A percentile compares a stretch with the other conserved stretches of the same genome.
Evolutionary conservation across 805 yeast species (phyloP).

Genomic region (Hanseniaspora guilliermondii): DNA sequence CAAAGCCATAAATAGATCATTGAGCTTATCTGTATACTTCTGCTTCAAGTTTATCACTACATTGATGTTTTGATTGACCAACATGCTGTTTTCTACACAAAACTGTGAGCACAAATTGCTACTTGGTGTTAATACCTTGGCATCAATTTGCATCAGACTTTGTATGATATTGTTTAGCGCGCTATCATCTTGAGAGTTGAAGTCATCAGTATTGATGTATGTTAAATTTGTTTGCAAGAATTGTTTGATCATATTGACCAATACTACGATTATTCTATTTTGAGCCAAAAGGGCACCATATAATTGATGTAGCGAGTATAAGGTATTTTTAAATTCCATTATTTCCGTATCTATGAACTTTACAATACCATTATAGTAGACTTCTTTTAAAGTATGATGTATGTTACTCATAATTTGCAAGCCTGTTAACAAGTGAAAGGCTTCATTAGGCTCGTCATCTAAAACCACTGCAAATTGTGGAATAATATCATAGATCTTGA

Average conservation of each 20-base stretch:
- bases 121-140: not conserved
- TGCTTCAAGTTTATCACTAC: not conserved
- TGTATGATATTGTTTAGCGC: not conserved
- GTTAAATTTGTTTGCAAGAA: conserved; percentile 22
- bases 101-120: not conserved
- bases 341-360: not conserved
- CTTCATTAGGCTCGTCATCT: not conserved
- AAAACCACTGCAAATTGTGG: conserved; percentile 3
- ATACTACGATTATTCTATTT: conserved; percentile 17
- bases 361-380: not conserved
- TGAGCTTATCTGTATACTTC: not conserved
- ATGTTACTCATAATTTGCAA: conserved; percentile 24
- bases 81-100: conserved; percentile 11
- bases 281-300: conserved; percentile 27
- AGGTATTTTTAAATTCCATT: not conserved
- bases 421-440: not conserved
- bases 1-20: not conserved
- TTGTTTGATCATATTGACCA: conserved; percentile 21
- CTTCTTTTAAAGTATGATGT: conserved; percentile 19
- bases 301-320: conserved; percentile 34
- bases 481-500: not conserved
- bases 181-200: not conserved
- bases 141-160: not conserved
- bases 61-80: not conserved
- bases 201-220: conserved; percentile 15